Conservation (phyloP, 768 basidiomycete genomes). For the Steccherinum ochraceum region DNA sequence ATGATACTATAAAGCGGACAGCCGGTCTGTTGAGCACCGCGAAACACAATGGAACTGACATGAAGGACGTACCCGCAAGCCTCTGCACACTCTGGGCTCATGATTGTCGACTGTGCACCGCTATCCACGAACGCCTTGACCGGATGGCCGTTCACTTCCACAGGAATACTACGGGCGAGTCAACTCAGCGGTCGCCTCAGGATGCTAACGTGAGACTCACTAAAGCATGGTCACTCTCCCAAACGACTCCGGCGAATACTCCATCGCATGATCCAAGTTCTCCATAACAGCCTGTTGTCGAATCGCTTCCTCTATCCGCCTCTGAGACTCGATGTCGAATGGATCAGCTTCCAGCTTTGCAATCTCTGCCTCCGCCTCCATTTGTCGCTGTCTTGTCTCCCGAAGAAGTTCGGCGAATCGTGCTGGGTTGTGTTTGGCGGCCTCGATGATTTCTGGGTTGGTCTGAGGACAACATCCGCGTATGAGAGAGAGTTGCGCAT, state of each 20-base stretch:
- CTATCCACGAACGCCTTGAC: slow-evolving; percentile 98
- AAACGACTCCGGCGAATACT: slow-evolving; percentile 90
- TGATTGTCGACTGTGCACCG: slow-evolving; percentile 95
- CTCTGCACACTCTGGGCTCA: slow-evolving; percentile 91
- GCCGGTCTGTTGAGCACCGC: slow-evolving; percentile 4
- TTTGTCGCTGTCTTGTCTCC: slow-evolving; percentile 51
- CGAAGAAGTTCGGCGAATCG: slow-evolving; percentile 72
- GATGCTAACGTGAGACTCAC: slow-evolving; percentile 40
- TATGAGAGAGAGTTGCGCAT: no score
- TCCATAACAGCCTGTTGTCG: slow-evolving; percentile 83
- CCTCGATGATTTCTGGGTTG: slow-evolving; percentile 77
- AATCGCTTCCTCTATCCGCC: slow-evolving; percentile 90
- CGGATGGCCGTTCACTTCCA: slow-evolving; percentile 86
- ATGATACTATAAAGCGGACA: slow-evolving; percentile 74
- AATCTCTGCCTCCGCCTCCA: slow-evolving; percentile 55
- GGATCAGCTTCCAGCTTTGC: slow-evolving; percentile 78
- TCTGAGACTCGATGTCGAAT: slow-evolving; percentile 88
- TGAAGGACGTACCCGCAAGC: slow-evolving; percentile 69
- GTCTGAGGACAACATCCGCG: no score
- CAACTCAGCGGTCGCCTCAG: not conserved
- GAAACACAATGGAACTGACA: slow-evolving; percentile 3
- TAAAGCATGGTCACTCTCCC: slow-evolving; percentile 97
- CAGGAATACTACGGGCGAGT: slow-evolving; percentile 63
- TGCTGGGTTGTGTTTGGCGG: slow-evolving; percentile 58
- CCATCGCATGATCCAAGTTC: slow-evolving; percentile 91